Base-by-base conservation (phyloP, 2,329 filamentous ascomycete genomes). In the Orbilia javanica region DNA sequence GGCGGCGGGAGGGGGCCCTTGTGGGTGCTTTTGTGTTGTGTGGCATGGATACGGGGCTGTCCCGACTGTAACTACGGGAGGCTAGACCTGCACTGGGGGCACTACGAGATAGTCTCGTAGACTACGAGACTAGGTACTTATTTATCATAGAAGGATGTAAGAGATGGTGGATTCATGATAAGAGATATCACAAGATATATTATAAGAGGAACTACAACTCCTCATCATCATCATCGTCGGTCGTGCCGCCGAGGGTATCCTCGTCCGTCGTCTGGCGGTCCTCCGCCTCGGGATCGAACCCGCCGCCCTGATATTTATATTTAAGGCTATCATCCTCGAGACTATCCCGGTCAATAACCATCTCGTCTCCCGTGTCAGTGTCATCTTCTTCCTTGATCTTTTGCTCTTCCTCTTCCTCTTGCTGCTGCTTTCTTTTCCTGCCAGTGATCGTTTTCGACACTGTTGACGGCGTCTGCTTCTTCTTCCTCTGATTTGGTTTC, bases 261-360 rank as follows among this genome's bases (percentile, higher is more conserved):
- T 70, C 73, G 29, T 67, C 73, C 11, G 73, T 77, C 2, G 73
- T 77, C 25, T 71, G 66, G 5, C 52, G 66, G 44, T 77, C 73
- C 25, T 67, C 73, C 6, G 60, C 60, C 10, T 66, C 73, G 7
- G 31, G 27, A n/a, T 71, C 57, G 7, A 70, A 22, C 5, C 20
- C 27, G 5, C 25, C 50, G 11, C 50, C 65, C 18, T 11, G 22
- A 46, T 67, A 52, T 39, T 39, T 39, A 39, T 15, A 39, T 31
- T 29, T 31, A 1, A 55, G 48, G 13, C 46, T 15, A 10, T 67
- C 64, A 3, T 66, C 39, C 31, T 46, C 36, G 18, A 52, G 48
- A 15, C 20, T 34, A 7, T 48, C 57, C n/a, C 27, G 39, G 13
- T 53, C 57, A 15, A 36, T 8, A 25, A 62, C 39, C 39, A 62